A percentile compares a stretch with the other conserved stretches of the same genome.
phyloP scores from a whole-genome alignment of 2,329 filamentous ascomycete species.

The Sclerotinia sclerotiorum region DNA sequence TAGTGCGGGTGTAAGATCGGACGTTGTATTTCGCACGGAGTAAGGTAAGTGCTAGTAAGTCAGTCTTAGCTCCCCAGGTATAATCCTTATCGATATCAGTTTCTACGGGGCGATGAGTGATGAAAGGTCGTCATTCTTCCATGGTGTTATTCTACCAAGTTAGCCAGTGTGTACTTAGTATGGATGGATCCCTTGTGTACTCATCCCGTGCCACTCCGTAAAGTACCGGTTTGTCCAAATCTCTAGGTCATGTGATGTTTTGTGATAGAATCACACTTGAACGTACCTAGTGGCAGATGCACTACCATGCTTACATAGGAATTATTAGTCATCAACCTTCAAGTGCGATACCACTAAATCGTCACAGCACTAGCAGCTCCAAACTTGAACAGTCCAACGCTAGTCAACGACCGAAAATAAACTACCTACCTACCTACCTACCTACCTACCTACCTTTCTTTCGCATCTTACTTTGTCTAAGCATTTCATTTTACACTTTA shows the following conservation, averaged over 20 bases:
- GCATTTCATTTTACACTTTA: not conserved
- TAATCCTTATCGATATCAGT: slow-evolving; percentile 3
- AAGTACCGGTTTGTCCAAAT: too few relatives aligned
- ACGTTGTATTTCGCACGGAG: not conserved
- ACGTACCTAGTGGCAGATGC: not conserved
- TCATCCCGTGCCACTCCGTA: too few relatives aligned
- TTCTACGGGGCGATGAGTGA: slow-evolving; percentile 6
- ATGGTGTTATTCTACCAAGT: not conserved
- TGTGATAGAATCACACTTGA: not conserved
- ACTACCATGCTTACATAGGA: not conserved
- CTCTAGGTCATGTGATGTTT: too few relatives aligned
- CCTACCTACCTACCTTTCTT: not conserved
- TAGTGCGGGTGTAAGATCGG: not conserved
- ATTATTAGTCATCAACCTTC: not conserved
- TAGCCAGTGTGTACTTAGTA: too few relatives aligned
- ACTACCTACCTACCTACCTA: not conserved
- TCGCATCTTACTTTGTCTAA: not conserved
- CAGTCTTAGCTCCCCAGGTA: too few relatives aligned
- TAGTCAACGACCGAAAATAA: not conserved
- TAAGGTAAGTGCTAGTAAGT: too few relatives aligned
- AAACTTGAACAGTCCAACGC: not conserved
- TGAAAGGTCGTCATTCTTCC: not conserved
- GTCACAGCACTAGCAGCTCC: not conserved
- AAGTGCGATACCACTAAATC: not conserved
- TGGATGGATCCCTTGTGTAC: too few relatives aligned